These are phyloP conservation scores for Sonneratia alba DNA, from an alignment of 345 rosid species.

Conservation along the genomic window DNA sequence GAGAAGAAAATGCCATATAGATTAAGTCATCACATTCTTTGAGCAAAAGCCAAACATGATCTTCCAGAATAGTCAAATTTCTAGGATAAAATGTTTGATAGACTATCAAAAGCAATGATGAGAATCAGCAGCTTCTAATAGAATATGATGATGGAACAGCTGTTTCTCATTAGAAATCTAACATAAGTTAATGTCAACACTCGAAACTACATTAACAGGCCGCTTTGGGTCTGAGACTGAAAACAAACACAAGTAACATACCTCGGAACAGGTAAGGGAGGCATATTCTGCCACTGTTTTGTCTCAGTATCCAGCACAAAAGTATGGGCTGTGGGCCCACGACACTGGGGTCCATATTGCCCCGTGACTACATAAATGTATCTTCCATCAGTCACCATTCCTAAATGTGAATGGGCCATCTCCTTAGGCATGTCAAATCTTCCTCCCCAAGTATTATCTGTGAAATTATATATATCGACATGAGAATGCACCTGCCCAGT, in stretches of 20 bases:
- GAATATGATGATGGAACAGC: not conserved
- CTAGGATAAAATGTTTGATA: not conserved
- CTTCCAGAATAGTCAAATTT: not conserved
- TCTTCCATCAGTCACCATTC: slow-evolving; percentile 92
- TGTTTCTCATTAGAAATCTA: not conserved
- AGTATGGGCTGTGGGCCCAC: slow-evolving; percentile 77
- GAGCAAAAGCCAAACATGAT: not conserved
- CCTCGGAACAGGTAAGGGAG: slow-evolving; percentile 83
- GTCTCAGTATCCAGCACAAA: slow-evolving; percentile 84
- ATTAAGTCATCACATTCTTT: not conserved
- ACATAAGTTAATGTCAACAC: not conserved
- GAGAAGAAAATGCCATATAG: not conserved
- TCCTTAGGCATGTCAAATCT: slow-evolving; percentile 95
- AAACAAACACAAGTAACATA: not conserved
- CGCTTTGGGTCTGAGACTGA: not conserved
- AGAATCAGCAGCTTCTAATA: not conserved
- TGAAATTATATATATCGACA: slow-evolving; percentile 78
- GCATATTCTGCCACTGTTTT: slow-evolving; percentile 64
- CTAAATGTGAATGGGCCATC: slow-evolving; percentile 99
- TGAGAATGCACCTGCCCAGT: slow-evolving; percentile 78
- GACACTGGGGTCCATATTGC: slow-evolving; percentile 92
- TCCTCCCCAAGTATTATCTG: slow-evolving; percentile 76
- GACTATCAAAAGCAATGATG: not conserved
- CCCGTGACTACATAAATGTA: slow-evolving; percentile 76
- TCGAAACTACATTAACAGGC: not conserved